Percentiles rank a stretch among this genome's conserved stretches.
phyloP scores from a whole-genome alignment of 495 filamentous ascomycete genomes.

The Elaphomyces granulatus region DNA sequence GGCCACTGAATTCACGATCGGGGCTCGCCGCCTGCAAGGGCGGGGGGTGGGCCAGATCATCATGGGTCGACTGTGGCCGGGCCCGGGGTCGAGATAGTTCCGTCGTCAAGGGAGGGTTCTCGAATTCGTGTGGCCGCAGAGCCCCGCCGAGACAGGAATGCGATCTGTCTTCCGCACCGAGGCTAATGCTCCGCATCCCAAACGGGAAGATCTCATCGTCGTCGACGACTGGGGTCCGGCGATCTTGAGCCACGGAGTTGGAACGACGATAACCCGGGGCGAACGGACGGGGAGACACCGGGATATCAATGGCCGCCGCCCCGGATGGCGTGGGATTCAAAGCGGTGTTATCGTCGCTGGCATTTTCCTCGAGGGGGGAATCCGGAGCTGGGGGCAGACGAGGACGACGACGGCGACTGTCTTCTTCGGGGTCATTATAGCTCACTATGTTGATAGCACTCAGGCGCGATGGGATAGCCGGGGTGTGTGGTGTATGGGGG shows the following conservation, averaged over 20 bases:
- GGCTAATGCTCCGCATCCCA: slow-evolving; percentile 60
- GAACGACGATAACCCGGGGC: slow-evolving; percentile 49
- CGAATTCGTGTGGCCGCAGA: slow-evolving; percentile 34
- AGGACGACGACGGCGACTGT: slow-evolving; percentile 11
- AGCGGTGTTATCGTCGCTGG: slow-evolving; percentile 20
- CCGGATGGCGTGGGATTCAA: slow-evolving; percentile 32
- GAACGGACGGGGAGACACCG: slow-evolving; percentile 54
- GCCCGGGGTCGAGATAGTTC: slow-evolving; percentile 18
- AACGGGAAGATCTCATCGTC: slow-evolving; percentile 46
- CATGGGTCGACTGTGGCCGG: slow-evolving; percentile 16
- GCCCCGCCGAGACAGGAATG: slow-evolving; percentile 42
- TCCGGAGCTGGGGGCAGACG: slow-evolving; percentile 23
- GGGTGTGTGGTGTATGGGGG: slow-evolving; percentile 87
- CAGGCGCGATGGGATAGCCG: slow-evolving; percentile 80
- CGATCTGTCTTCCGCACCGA: slow-evolving; percentile 53
- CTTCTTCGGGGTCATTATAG: slow-evolving; percentile 33
- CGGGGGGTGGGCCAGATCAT: slow-evolving; percentile 27
- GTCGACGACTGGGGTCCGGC: slow-evolving; percentile 38
- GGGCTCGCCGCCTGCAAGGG: slow-evolving; percentile 28
- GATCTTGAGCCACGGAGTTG: slow-evolving; percentile 65
- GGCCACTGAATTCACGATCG: slow-evolving; percentile 22
- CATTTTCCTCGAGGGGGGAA: slow-evolving; percentile 24
- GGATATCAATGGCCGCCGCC: slow-evolving; percentile 69
- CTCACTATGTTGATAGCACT: slow-evolving; percentile 79
- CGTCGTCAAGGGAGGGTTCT: slow-evolving; percentile 9